Evolutionary conservation across 73 alveolate genomes (phyloP).

Genomic region (Loxodes magnus): DNA sequence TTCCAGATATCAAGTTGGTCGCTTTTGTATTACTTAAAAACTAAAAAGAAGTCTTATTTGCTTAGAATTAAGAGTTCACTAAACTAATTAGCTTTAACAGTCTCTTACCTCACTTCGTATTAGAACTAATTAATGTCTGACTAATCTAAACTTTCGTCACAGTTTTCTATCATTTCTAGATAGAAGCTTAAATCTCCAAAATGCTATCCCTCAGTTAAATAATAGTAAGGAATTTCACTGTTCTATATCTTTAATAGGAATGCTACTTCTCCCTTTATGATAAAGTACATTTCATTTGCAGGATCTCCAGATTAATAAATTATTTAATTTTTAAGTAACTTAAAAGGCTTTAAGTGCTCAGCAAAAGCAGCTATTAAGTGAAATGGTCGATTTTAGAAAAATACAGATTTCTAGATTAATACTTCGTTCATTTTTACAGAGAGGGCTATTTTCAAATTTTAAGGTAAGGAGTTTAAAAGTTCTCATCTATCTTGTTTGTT

Average conservation of each 20-base stretch:
- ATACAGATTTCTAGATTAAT: neutral
- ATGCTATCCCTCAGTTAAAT: neutral
- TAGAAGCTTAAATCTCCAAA: too few species aligned
- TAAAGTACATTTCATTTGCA: constrained; percentile 12
- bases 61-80: too few species aligned
- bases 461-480: neutral
- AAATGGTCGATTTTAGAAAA: constrained; percentile 2
- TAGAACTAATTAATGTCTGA: too few species aligned
- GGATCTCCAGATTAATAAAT: neutral
- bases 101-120: too few species aligned
- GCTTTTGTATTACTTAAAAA: too few species aligned
- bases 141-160: too few species aligned
- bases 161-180: too few species aligned
- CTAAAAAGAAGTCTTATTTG: too few species aligned
- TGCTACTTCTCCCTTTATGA: constrained; percentile 7
- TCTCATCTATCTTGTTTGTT: constrained; percentile 7
- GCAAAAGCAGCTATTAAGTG: constrained; percentile 7
- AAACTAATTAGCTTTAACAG: too few species aligned
- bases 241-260: neutral
- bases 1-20: too few species aligned
- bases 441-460: neutral
- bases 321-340: neutral
- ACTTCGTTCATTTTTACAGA: neutral
- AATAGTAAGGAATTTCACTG: constrained; percentile 3
- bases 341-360: neutral